Percentiles rank a stretch among this genome's conserved stretches.
These are phyloP conservation scores for Lactuca sativa DNA, from an alignment of 129 eudicot species.

Conservation along the genomic window DNA sequence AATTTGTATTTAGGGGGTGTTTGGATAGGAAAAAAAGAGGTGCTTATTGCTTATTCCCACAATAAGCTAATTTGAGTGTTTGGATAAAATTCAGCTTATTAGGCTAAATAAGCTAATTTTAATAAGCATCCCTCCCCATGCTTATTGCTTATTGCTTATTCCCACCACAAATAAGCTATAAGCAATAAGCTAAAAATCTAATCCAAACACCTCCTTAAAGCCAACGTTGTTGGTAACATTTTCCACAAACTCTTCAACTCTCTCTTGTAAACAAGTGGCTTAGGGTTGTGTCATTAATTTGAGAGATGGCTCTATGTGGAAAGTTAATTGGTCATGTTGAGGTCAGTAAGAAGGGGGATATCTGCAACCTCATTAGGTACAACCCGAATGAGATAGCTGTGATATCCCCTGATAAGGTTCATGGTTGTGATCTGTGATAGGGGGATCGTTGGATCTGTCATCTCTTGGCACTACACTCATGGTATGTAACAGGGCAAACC, in stretches of 20 bases:
- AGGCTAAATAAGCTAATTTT: too few relatives aligned
- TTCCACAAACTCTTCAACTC: background rate
- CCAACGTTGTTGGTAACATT: background rate
- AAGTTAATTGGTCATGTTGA: background rate
- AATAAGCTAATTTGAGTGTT: too few relatives aligned
- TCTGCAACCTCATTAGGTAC: background rate
- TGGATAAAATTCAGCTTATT: too few relatives aligned
- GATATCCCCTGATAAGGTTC: conserved; percentile 25
- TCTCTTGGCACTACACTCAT: background rate
- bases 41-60: too few relatives aligned
- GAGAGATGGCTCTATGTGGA: background rate
- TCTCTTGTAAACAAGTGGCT: background rate
- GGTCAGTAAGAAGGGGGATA: background rate
- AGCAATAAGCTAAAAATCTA: too few relatives aligned
- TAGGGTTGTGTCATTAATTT: too few relatives aligned
- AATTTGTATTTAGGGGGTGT: too few relatives aligned
- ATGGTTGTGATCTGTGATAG: conserved; percentile 26
- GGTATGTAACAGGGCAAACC: background rate
- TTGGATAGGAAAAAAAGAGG: too few relatives aligned
- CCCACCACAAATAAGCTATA: too few relatives aligned
- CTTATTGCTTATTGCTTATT: too few relatives aligned
- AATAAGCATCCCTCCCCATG: too few relatives aligned
- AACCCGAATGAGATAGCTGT: conserved; percentile 29
- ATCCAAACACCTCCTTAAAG: too few relatives aligned
- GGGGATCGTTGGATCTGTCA: conserved; percentile 31